These are phyloP conservation scores for Lentinula aciculospora DNA, from an alignment of 768 basidiomycete species.

Conservation along the genomic window DNA sequence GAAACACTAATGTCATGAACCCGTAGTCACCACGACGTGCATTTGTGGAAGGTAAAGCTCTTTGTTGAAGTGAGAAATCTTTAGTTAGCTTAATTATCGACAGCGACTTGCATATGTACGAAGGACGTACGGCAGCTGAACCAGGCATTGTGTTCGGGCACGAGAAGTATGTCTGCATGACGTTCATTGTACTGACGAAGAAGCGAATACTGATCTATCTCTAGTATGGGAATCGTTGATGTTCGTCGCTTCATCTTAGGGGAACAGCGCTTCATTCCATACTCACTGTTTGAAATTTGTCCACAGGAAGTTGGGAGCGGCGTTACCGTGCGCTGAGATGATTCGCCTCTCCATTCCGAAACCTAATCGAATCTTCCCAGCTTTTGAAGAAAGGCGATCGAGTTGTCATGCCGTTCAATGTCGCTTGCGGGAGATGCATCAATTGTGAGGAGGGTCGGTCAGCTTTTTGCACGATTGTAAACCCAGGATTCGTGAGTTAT, in stretches of 20 bases:
- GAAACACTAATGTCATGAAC: not conserved
- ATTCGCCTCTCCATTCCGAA: constrained; percentile 7
- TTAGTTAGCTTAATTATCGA: not conserved
- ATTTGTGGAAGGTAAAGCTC: constrained; percentile 41
- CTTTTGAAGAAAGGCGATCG: constrained; percentile 50
- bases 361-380: constrained; percentile 16
- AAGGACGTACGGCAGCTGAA: constrained; percentile 46
- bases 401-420: constrained; percentile 59
- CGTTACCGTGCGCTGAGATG: constrained; percentile 27
- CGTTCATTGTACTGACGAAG: not conserved
- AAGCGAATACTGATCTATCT: not conserved
- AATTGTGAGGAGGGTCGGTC: constrained; percentile 51
- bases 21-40: constrained; percentile 43
- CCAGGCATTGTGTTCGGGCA: constrained; percentile 48
- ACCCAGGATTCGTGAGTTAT: constrained; percentile 47
- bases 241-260: constrained; percentile 18
- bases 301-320: constrained; percentile 36
- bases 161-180: constrained; percentile 34
- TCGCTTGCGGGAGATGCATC: constrained; percentile 50
- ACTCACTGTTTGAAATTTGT: no score
- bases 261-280: no score
- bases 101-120: constrained; percentile 53
- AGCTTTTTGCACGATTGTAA: constrained; percentile 53
- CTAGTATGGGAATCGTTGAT: constrained; percentile 46
- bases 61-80: not conserved